These are phyloP conservation scores for Suillus subluteus DNA, from an alignment of 768 basidiomycete species.

Conservation along the genomic window DNA sequence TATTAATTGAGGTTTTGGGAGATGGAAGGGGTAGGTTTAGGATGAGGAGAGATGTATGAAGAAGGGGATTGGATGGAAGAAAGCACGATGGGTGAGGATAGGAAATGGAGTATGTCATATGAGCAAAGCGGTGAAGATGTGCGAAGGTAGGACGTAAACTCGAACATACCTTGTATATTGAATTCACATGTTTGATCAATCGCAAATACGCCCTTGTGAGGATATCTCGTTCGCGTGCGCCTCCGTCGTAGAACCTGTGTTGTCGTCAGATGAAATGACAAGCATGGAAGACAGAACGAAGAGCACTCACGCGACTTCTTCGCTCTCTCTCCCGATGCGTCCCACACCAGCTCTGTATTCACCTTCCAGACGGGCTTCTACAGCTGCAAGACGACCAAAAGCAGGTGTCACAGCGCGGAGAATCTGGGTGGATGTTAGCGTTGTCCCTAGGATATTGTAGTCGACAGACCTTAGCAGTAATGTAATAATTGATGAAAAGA, in stretches of 20 bases:
- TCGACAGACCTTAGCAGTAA: constrained; percentile 59
- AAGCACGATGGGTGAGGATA: background rate
- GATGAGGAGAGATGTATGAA: background rate
- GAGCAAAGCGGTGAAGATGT: background rate
- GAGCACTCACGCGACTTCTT: constrained; percentile 83
- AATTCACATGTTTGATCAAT: constrained; percentile 88
- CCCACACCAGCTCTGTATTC: constrained; percentile 90
- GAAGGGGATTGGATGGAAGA: background rate
- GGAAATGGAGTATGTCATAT: background rate
- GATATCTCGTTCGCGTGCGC: constrained; percentile 79
- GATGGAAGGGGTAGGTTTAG: background rate
- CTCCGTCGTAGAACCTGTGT: constrained; percentile 88
- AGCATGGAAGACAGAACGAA: background rate
- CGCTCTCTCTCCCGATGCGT: constrained; percentile 84
- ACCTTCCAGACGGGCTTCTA: constrained; percentile 87
- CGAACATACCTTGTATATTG: constrained; percentile 76
- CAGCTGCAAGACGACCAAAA: constrained; percentile 87
- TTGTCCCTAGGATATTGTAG: background rate
- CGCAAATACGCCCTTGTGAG: constrained; percentile 75
- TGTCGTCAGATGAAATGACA: background rate
- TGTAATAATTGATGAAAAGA: constrained; percentile 82
- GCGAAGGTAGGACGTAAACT: background rate
- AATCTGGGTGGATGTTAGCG: constrained; percentile 42
- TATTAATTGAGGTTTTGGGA: background rate
- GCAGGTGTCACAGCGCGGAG: constrained; percentile 87